Evolutionary conservation across 768 basidiomycete genomes (phyloP), one percentile per base, ranked within the genome.

Genomic region (Panus rudis): DNA sequence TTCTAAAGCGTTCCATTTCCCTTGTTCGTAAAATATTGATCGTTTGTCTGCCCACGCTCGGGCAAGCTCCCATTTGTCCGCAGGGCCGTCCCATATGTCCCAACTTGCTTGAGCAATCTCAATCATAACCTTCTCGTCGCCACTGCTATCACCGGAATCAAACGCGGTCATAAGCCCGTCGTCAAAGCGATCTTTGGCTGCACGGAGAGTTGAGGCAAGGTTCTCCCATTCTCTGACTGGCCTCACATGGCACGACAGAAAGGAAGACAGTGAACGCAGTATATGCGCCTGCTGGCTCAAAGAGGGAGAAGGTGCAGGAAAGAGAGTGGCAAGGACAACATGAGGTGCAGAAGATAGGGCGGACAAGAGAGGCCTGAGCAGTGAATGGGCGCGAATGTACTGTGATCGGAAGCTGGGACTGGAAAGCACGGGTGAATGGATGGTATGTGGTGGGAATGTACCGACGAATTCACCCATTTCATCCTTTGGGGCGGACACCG

Each of bases 31-130:
- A 53, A 98, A 92, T 17, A 97, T 81, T 60, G 94, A 92, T 34
- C 86, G 69, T 67, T 94, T 93, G 64, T 99, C 93, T 1, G 88
- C 82, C 90, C 94, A 99, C 14, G 93, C 83, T 51, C 90, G 84
- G 1, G 89, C 89, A 71, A 96, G 80, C 63, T 94, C 93, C 89
- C 89, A 93, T 45, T 90, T 85, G 10, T 62, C 70, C 25, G 54
- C 61, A 10, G 47, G 52, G 42, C 37, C 68, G 28, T 72, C 62
- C 75, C 83, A 86, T 0, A 96, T 78, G 49, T 84, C 78, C 92
- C 92, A 97, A 55, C 87, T 84, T 0, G 87, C 77, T 43, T 78
- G 78, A 4, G 92, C 89, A 0, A 82, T 84, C 42, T 86, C 79
- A 41, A 72, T 70, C 93, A 98, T 97, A 11, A 66, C 75, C 1